A percentile compares a stretch with the other conserved stretches of the same genome.
Conservation (phyloP, 352 stramenopile species). For the Pythium aristosporum region DNA sequence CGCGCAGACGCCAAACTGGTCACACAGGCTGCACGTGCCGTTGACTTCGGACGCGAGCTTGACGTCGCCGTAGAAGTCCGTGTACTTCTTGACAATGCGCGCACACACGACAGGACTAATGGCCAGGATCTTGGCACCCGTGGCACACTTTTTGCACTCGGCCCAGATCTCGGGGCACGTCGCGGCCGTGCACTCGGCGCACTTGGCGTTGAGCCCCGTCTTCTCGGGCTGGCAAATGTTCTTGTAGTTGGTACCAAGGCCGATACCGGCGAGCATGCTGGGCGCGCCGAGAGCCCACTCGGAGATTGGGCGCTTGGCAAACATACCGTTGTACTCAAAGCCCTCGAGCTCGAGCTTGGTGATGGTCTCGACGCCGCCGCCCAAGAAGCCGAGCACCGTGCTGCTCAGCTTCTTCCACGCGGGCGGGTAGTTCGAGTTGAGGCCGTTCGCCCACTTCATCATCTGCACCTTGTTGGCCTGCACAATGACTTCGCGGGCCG, state of each 20-base stretch:
- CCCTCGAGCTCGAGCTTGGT: slow-evolving; percentile 46
- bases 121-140: slow-evolving; percentile 23
- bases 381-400: slow-evolving; percentile 48
- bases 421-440: slow-evolving; percentile 69
- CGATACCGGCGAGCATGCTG: slow-evolving; percentile 61
- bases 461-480: slow-evolving; percentile 48
- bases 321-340: slow-evolving; percentile 78
- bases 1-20: slow-evolving; percentile 50
- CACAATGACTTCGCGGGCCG: slow-evolving; percentile 24
- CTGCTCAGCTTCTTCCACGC: slow-evolving; percentile 60
- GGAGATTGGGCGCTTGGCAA: slow-evolving; percentile 50
- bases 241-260: slow-evolving; percentile 40
- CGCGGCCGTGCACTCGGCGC: slow-evolving; percentile 32
- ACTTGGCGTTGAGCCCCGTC: slow-evolving; percentile 23
- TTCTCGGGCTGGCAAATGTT: slow-evolving; percentile 42
- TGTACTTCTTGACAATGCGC: slow-evolving; percentile 29
- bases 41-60: slow-evolving; percentile 23
- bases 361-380: slow-evolving; percentile 27
- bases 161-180: slow-evolving; percentile 29
- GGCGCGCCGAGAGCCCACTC: slow-evolving; percentile 75
- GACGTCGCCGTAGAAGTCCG: slow-evolving; percentile 21
- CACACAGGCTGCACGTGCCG: slow-evolving; percentile 39
- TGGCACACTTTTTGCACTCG: slow-evolving; percentile 37
- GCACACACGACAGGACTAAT: slow-evolving; percentile 34
- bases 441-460: slow-evolving; percentile 72